Conservation (phyloP, 768 basidiomycete species). For the Tulasnella calospora region DNA sequence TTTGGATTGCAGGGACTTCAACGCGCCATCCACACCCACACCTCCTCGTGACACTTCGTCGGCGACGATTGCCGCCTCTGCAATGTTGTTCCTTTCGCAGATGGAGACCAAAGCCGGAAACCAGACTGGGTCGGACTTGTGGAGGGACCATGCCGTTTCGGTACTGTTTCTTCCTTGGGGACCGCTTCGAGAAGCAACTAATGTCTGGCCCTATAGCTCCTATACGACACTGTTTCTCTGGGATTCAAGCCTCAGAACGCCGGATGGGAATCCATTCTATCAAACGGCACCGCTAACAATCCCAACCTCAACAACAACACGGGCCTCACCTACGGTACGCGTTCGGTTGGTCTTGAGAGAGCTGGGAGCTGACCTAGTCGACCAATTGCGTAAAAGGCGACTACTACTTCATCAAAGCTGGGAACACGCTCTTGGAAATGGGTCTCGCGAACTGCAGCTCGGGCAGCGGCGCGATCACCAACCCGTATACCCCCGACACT, state of each 20-base stretch:
- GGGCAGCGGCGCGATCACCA: conserved; percentile 1
- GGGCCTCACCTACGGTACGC: conserved; percentile 25
- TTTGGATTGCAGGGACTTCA: conserved; percentile 55
- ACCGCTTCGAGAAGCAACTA: background rate
- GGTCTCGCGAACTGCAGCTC: conserved; percentile 24
- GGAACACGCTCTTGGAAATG: conserved; percentile 24
- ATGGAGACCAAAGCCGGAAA: conserved; percentile 39
- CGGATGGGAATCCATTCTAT: conserved; percentile 24
- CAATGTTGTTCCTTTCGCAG: conserved; percentile 52
- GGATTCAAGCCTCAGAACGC: conserved; percentile 14
- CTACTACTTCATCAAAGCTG: conserved; percentile 27
- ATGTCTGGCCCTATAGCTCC: background rate
- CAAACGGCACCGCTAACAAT: conserved; percentile 25
- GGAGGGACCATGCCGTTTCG: conserved; percentile 48
- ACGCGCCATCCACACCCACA: conserved; percentile 53
- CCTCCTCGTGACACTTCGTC: conserved; percentile 64
- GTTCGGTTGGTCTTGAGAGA: background rate
- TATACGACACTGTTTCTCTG: conserved; percentile 18
- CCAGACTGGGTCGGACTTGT: conserved; percentile 38
- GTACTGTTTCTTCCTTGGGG: conserved; percentile 37
- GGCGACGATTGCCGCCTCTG: conserved; percentile 57
- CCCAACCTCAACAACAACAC: conserved; percentile 19
- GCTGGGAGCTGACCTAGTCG: background rate
- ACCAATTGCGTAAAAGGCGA: conserved; percentile 16
- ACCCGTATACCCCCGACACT: background rate